Percentiles rank a stretch among this genome's conserved stretches.
Conservation (phyloP, 1,284 basidiomycete genomes). For the Cryptococcus hybrid region DNA sequence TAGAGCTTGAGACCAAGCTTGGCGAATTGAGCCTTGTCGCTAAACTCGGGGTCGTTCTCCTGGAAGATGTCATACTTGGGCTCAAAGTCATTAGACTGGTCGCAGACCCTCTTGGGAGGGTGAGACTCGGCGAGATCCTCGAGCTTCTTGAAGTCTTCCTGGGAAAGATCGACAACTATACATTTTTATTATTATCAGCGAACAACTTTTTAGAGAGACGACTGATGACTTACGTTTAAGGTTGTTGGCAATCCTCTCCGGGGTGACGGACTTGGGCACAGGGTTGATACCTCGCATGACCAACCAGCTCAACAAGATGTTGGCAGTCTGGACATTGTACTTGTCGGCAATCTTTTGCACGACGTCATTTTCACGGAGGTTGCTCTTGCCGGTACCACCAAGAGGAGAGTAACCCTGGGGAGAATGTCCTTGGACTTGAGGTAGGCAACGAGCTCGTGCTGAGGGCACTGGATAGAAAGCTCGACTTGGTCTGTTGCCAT, state of each 20-base stretch:
- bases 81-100: conserved; percentile 39
- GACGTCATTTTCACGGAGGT: conserved; percentile 62
- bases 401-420: conserved; percentile 74
- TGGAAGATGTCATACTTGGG: conserved; percentile 50
- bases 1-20: conserved; percentile 19
- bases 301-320: conserved; percentile 75
- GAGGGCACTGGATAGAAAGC: conserved; percentile 76
- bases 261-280: conserved; percentile 52
- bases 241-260: conserved; percentile 49
- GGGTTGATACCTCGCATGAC: conserved; percentile 66
- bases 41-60: conserved; percentile 57
- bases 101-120: conserved; percentile 45
- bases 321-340: conserved; percentile 70
- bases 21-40: conserved; percentile 45
- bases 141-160: conserved; percentile 41
- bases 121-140: conserved; percentile 34
- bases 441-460: conserved; percentile 73
- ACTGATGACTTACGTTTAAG: conserved; percentile 34
- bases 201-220: background rate
- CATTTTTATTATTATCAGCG: background rate
- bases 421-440: conserved; percentile 59
- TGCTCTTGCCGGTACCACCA: conserved; percentile 65
- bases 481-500: conserved; percentile 62
- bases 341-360: conserved; percentile 62
- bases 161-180: conserved; percentile 35